phyloP scores from a whole-genome alignment of 306 rosid species.

The Citrullus colocynthis region DNA sequence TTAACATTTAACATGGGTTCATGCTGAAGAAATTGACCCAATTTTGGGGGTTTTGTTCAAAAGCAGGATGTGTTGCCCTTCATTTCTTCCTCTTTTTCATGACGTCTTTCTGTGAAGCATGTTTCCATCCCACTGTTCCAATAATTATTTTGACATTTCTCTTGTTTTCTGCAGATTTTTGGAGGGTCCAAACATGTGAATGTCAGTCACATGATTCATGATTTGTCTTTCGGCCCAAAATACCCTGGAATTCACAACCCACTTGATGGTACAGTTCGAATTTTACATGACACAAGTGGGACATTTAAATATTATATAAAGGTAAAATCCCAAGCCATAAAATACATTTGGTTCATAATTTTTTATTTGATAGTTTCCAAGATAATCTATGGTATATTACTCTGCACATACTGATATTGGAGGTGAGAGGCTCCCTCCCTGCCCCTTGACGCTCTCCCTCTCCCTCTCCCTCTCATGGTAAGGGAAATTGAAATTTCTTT shows the following conservation, averaged over 20 bases:
- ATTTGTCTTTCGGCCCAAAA: constrained; percentile 96
- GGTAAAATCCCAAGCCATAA: constrained; percentile 31
- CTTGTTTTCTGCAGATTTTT: constrained; percentile 58
- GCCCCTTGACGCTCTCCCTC: background rate
- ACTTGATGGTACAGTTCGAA: constrained; percentile 66
- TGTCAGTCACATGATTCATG: constrained; percentile 80
- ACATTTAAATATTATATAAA: constrained; percentile 92
- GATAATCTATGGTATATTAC: background rate
- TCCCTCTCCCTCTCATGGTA: background rate
- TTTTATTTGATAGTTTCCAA: background rate
- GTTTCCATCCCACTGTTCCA: background rate
- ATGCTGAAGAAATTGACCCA: background rate
- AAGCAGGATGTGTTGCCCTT: background rate
- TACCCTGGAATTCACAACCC: constrained; percentile 98
- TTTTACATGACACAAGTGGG: constrained; percentile 73
- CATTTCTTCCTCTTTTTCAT: background rate
- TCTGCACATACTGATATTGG: background rate
- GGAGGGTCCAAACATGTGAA: constrained; percentile 76
- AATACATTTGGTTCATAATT: background rate
- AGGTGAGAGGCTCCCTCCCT: background rate
- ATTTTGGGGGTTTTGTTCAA: background rate
- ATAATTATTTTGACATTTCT: constrained; percentile 5
- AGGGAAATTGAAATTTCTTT: background rate
- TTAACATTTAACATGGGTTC: background rate
- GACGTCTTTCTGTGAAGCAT: background rate